A percentile compares a stretch with the other conserved stretches of the same genome.
Evolutionary conservation across 2,329 filamentous ascomycete genomes (phyloP).

Genomic region (Alternaria metachromatica): DNA sequence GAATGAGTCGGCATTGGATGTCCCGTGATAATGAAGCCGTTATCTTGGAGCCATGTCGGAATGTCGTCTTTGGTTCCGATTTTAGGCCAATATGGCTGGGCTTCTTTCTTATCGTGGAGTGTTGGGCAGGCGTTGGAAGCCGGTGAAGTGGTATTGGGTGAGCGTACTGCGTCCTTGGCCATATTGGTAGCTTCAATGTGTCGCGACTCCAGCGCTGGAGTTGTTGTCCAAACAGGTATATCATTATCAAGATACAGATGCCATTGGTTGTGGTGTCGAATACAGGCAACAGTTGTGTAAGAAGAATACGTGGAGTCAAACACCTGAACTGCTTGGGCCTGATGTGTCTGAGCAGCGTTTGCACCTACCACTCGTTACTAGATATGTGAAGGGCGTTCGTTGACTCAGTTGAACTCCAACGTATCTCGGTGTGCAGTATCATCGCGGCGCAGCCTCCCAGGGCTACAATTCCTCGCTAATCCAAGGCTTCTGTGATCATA

Average conservation of each 20-base stretch:
- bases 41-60: neutral
- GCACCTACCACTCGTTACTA: neutral
- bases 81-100: neutral
- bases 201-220: neutral
- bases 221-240: neutral
- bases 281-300: neutral
- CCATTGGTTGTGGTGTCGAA: neutral
- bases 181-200: neutral
- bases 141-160: neutral
- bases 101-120: neutral
- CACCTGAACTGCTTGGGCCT: neutral
- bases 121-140: neutral
- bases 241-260: neutral
- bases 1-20: neutral
- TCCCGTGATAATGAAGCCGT: neutral
- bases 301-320: neutral
- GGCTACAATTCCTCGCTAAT: neutral
- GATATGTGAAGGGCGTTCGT: neutral
- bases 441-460: neutral
- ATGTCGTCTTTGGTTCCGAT: neutral
- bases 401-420: neutral
- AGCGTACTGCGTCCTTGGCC: neutral
- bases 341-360: neutral
- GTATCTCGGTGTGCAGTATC: neutral
- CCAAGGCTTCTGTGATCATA: neutral